Conservation (phyloP, 179 eudicot species). For the Carnegiea gigantea region DNA sequence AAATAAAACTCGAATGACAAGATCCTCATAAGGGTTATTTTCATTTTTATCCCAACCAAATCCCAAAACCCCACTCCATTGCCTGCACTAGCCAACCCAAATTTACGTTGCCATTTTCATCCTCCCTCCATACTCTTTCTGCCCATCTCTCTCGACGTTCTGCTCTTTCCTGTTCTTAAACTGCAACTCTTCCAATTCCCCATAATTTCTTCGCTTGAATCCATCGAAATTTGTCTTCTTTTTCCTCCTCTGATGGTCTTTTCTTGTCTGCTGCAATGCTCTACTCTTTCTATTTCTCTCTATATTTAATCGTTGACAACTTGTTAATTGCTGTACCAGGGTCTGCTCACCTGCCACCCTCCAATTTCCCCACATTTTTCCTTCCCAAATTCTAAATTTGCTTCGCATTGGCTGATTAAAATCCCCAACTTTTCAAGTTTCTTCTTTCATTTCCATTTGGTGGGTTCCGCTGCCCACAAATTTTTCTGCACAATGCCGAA, state of each 20-base stretch:
- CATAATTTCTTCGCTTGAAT: background rate
- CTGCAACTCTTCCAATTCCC: background rate
- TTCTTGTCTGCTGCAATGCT: too few species aligned
- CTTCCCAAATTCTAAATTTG: background rate
- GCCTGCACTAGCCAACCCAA: background rate
- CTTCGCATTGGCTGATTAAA: background rate
- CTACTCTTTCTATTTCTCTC: background rate
- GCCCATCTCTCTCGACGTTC: background rate
- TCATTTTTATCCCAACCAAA: too few species aligned
- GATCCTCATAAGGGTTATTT: too few species aligned
- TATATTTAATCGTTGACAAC: background rate
- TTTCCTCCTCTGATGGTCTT: background rate
- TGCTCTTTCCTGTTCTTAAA: background rate
- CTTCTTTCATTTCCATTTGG: background rate
- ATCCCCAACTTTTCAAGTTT: background rate
- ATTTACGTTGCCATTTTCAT: background rate
- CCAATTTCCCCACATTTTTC: slow-evolving; percentile 10
- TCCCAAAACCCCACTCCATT: too few species aligned
- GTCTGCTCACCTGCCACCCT: slow-evolving; percentile 50
- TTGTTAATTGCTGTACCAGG: background rate
- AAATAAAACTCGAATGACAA: too few species aligned
- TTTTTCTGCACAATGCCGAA: slow-evolving; percentile 35
- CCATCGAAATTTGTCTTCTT: too few species aligned
- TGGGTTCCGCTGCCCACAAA: background rate
- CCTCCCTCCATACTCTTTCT: background rate